Conservation (phyloP, 345 rosid species). For the Citrus sinensis region DNA sequence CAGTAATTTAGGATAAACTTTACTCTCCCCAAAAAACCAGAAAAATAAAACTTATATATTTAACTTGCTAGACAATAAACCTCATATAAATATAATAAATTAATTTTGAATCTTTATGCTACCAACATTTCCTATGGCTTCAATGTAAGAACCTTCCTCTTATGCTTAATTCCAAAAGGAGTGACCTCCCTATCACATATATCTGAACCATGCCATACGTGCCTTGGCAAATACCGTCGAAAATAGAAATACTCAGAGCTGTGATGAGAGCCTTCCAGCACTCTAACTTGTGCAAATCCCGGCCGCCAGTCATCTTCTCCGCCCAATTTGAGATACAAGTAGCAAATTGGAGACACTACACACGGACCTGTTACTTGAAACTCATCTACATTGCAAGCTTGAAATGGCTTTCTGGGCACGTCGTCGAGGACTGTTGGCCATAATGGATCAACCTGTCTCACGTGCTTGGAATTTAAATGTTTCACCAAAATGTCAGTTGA, state of each 20-base stretch:
- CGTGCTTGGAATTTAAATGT: conserved; percentile 36
- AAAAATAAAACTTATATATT: no score
- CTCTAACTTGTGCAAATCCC: conserved; percentile 36
- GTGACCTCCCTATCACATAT: conserved; percentile 39
- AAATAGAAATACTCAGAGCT: conserved; percentile 42
- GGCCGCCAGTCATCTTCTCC: conserved; percentile 56
- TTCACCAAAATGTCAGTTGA: conserved; percentile 37
- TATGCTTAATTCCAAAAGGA: conserved; percentile 43
- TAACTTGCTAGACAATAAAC: background rate
- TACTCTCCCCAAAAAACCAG: no score
- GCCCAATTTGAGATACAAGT: conserved; percentile 35
- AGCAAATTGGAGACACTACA: conserved; percentile 38
- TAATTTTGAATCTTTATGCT: background rate
- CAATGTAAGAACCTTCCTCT: conserved; percentile 24
- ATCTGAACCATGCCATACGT: conserved; percentile 52
- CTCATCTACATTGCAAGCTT: conserved; percentile 47
- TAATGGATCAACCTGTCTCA: conserved; percentile 35
- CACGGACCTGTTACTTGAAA: conserved; percentile 38
- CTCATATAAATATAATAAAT: background rate
- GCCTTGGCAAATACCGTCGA: conserved; percentile 40
- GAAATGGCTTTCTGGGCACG: conserved; percentile 42
- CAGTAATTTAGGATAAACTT: no score
- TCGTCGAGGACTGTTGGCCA: conserved; percentile 36
- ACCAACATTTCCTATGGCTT: background rate
- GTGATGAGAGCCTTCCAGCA: conserved; percentile 21